Conservation (phyloP, 805 yeast genomes). For the Saccharomycopsis fodiens region DNA sequence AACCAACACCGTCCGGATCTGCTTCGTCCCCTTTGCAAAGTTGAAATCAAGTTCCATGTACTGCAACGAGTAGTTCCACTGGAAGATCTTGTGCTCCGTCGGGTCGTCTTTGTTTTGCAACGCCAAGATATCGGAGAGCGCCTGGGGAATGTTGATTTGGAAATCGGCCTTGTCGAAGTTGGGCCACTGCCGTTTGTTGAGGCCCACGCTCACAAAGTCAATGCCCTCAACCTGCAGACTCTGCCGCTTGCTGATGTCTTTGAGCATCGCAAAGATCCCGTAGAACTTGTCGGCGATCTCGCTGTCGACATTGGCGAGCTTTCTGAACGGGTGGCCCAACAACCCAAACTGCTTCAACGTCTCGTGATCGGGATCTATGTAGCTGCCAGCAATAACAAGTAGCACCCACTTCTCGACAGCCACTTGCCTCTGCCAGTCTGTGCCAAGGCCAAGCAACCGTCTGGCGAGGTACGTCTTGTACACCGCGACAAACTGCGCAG, state of each 20-base stretch:
- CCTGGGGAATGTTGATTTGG: neutral
- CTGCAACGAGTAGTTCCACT: constrained; percentile 16
- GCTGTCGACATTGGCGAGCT: neutral
- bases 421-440: neutral
- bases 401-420: neutral
- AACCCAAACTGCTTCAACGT: neutral
- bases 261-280: neutral
- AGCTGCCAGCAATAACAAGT: neutral
- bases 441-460: constrained; percentile 4
- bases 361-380: neutral
- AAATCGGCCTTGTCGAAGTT: constrained; percentile 10
- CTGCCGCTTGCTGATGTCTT: neutral
- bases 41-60: constrained; percentile 15
- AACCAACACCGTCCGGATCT: constrained; percentile 13
- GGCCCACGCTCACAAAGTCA: constrained; percentile 5
- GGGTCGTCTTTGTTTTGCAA: neutral
- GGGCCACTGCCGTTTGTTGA: constrained; percentile 13
- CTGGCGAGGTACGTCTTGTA: constrained; percentile 12
- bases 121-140: neutral
- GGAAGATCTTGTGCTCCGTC: constrained; percentile 5
- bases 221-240: neutral
- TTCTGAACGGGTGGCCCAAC: neutral
- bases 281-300: constrained; percentile 1
- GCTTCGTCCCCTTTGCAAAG: neutral
- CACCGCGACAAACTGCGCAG: constrained; percentile 8